Evolutionary conservation across 345 rosid species (phyloP).

Genomic region (Litchi chinensis): DNA sequence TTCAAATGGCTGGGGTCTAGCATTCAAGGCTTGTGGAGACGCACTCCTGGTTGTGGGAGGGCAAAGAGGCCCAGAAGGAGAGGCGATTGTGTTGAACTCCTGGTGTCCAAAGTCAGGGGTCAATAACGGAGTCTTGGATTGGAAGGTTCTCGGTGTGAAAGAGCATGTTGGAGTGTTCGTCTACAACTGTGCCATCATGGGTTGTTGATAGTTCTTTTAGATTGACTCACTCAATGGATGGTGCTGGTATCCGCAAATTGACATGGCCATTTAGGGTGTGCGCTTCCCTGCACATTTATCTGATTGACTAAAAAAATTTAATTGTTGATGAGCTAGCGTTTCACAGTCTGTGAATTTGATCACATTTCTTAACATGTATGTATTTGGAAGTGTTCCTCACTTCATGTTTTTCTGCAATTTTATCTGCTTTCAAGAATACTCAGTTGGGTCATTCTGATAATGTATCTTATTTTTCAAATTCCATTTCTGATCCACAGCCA

Average conservation of each 20-base stretch:
- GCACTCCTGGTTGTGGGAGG: slow-evolving; percentile 72
- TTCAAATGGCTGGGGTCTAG: slow-evolving; percentile 86
- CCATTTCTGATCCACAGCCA: slow-evolving; percentile 23
- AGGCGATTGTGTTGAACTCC: slow-evolving; percentile 67
- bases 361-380: slow-evolving; percentile 15
- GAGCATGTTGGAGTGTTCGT: slow-evolving; percentile 80
- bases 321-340: slow-evolving; percentile 28
- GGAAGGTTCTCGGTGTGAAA: slow-evolving; percentile 79
- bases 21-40: slow-evolving; percentile 80
- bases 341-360: slow-evolving; percentile 19
- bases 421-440: slow-evolving; percentile 25
- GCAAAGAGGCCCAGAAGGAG: slow-evolving; percentile 67
- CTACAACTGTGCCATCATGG: slow-evolving; percentile 87
- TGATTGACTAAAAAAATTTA: slow-evolving; percentile 31
- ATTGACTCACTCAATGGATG: slow-evolving; percentile 30
- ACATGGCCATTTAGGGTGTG: slow-evolving; percentile 34
- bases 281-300: slow-evolving; percentile 34
- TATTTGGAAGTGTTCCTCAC: slow-evolving; percentile 16
- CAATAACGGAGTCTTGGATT: slow-evolving; percentile 60
- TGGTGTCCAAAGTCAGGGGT: slow-evolving; percentile 73
- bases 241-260: slow-evolving; percentile 29
- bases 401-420: slow-evolving; percentile 20
- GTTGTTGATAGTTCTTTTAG: slow-evolving; percentile 54
- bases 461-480: slow-evolving; percentile 21
- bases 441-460: slow-evolving; percentile 9